A percentile compares a stretch with the other conserved stretches of the same genome.
phyloP scores from a whole-genome alignment of 1,139 yeast species.

The Taiozyma onychis region DNA sequence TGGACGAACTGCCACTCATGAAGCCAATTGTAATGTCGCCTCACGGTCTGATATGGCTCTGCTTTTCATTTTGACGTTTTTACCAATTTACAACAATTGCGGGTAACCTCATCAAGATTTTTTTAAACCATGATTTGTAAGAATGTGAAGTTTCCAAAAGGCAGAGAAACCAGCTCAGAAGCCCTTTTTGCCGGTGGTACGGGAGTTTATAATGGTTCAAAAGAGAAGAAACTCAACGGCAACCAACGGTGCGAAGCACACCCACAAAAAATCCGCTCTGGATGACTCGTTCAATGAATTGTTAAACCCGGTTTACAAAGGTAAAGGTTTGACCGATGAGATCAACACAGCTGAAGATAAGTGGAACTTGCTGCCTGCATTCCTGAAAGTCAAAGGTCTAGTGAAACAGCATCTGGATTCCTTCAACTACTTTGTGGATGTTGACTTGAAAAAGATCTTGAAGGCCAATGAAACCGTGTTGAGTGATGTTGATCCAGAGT shows the following conservation, averaged over 20 bases:
- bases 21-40: neutral
- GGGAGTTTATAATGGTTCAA: slow-evolving; percentile 13
- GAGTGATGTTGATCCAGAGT: slow-evolving; percentile 96
- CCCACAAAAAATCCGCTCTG: slow-evolving; percentile 10
- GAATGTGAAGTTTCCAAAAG: neutral
- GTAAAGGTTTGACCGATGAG: slow-evolving; percentile 81
- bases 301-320: slow-evolving; percentile 75
- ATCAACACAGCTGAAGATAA: slow-evolving; percentile 89
- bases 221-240: slow-evolving; percentile 20
- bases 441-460: slow-evolving; percentile 86
- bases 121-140: neutral
- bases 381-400: slow-evolving; percentile 88
- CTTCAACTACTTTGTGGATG: slow-evolving; percentile 91
- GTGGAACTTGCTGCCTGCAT: slow-evolving; percentile 95
- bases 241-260: slow-evolving; percentile 3
- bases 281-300: slow-evolving; percentile 68
- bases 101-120: slow-evolving; percentile 16
- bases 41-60: neutral
- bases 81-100: neutral
- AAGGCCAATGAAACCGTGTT: slow-evolving; percentile 84
- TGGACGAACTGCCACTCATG: slow-evolving; percentile 30
- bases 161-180: neutral
- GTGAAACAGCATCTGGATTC: slow-evolving; percentile 97
- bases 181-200: neutral
- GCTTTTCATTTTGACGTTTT: neutral